Base-by-base conservation (phyloP, 176 grass and related monocot species). In the Cenchrus purpureus region DNA sequence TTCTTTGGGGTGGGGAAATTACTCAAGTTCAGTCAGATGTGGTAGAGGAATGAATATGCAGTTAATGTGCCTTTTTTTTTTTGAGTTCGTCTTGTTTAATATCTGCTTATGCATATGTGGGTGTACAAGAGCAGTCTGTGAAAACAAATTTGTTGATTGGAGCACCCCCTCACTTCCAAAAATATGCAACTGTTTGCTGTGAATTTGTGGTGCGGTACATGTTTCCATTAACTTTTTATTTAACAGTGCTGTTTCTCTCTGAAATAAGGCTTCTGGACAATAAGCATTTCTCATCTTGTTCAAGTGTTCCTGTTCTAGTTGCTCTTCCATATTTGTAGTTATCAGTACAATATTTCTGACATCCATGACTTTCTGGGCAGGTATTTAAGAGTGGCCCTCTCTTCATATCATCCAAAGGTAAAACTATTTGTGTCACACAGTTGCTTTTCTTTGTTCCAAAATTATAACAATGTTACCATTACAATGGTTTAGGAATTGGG, bases 381-480 rank as follows among this genome's bases (percentile, higher is more conserved):
- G 97, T 97, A 16, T 99, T 97, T 83, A 99, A 99, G 87, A 99
- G 97, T 63, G 97, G 97, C 19, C 94, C 94, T 84, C 88, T 99
- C 54, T 99, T 92, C 82, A 97, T 99, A 94, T 99, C 97, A 77
- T 99, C 97, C 43, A 99, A 99, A 97, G 97, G 97, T 99, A 86
- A 87, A 75, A 64, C 11, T 63, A 73, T 53, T 51, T 73, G 13
- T 13, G n/a, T n/a, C 51, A 46, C 52, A 52, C 20, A 40, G 49
- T 74, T 25, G 13, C 29, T 73, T 20, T 71, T 46, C 61, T 49
- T 80, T 34, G 67, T 29, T 79, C 57, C 52, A 4, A 49, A 25
- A 31, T 8, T 52, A 64, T 71, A 85, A 22, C 60, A 6, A 46
- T 42, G 50, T 69, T 74, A 32, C 54, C 54, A 19, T 60, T 71